A percentile compares a stretch with the other conserved stretches of the same genome.
phyloP scores from a whole-genome alignment of 192 early-diverging fungal species.

The Geosiphon pyriformis region DNA sequence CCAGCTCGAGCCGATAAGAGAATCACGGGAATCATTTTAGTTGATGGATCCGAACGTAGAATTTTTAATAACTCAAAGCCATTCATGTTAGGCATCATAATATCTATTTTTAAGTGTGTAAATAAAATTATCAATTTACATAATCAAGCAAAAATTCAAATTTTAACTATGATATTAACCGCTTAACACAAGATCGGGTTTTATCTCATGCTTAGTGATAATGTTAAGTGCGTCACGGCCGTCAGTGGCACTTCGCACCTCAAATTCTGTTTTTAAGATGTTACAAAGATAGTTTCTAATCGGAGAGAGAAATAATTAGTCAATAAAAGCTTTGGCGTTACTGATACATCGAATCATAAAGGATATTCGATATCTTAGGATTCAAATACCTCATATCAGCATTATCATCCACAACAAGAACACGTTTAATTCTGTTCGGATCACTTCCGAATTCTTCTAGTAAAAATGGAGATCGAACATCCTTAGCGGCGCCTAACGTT shows the following conservation, averaged over 20 bases:
- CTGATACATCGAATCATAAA: background rate
- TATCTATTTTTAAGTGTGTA: too few relatives aligned
- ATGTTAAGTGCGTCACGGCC: slow-evolving; percentile 39
- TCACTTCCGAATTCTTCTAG: slow-evolving; percentile 22
- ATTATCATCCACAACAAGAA: slow-evolving; percentile 43
- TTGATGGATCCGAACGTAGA: slow-evolving; percentile 30
- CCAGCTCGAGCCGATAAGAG: slow-evolving; percentile 50
- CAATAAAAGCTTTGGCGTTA: too few relatives aligned
- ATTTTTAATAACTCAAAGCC: slow-evolving; percentile 48
- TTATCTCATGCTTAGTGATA: too few relatives aligned
- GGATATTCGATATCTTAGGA: background rate
- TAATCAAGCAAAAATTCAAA: too few relatives aligned
- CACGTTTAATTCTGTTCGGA: background rate
- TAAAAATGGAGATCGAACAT: slow-evolving; percentile 40
- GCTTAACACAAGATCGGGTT: slow-evolving; percentile 32
- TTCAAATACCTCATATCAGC: slow-evolving; percentile 34
- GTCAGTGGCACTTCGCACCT: slow-evolving; percentile 32
- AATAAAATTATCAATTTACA: too few relatives aligned
- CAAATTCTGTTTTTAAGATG: slow-evolving; percentile 33
- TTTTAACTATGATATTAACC: slow-evolving; percentile 27
- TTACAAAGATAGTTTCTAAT: slow-evolving; percentile 24
- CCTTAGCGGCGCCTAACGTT: slow-evolving; percentile 23
- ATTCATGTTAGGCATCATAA: slow-evolving; percentile 62
- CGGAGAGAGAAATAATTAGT: background rate
- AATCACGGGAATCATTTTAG: slow-evolving; percentile 49